A percentile compares a stretch with the other conserved stretches of the same genome.
Evolutionary conservation across 441 rosid species (phyloP).

Genomic region (Gossypium laxum): DNA sequence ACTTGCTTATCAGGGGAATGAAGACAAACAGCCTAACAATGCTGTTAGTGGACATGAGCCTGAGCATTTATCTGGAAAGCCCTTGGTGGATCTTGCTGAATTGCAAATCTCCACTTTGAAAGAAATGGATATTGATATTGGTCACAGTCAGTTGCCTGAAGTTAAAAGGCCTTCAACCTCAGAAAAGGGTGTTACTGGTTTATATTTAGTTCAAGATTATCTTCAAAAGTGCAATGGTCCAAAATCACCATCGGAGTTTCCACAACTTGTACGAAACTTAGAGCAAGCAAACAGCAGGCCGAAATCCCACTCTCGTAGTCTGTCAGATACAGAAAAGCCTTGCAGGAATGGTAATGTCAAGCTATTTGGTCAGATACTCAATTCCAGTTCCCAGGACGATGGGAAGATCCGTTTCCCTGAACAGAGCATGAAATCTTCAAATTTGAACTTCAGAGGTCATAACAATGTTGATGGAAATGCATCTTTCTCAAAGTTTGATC

Average conservation of each 20-base stretch:
- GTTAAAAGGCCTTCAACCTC: slow-evolving; percentile 28
- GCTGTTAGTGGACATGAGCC: slow-evolving; percentile 27
- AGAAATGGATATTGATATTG: slow-evolving; percentile 34
- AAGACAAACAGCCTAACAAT: slow-evolving; percentile 22
- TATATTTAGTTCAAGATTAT: slow-evolving; percentile 32
- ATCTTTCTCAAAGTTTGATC: slow-evolving; percentile 35
- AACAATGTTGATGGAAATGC: slow-evolving; percentile 25
- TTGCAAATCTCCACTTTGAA: slow-evolving; percentile 31
- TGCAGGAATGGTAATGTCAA: slow-evolving; percentile 65
- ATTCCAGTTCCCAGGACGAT: slow-evolving; percentile 27
- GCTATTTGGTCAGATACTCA: slow-evolving; percentile 81
- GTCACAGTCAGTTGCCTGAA: slow-evolving; percentile 22
- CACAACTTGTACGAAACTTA: slow-evolving; percentile 21
- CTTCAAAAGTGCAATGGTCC: slow-evolving; percentile 49
- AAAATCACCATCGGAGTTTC: slow-evolving; percentile 32
- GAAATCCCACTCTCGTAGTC: slow-evolving; percentile 32
- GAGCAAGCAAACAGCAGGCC: slow-evolving; percentile 31
- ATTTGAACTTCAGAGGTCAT: slow-evolving; percentile 32
- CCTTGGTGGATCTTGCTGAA: slow-evolving; percentile 24
- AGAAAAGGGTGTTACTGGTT: slow-evolving; percentile 25
- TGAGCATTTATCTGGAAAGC: slow-evolving; percentile 25
- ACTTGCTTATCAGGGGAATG: slow-evolving; percentile 19
- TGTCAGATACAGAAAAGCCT: slow-evolving; percentile 43
- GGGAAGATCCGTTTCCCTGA: slow-evolving; percentile 31
- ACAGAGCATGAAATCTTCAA: slow-evolving; percentile 29